Evolutionary conservation across 805 yeast species (phyloP).

Genomic region (Blastobotrys chiropterorum): DNA sequence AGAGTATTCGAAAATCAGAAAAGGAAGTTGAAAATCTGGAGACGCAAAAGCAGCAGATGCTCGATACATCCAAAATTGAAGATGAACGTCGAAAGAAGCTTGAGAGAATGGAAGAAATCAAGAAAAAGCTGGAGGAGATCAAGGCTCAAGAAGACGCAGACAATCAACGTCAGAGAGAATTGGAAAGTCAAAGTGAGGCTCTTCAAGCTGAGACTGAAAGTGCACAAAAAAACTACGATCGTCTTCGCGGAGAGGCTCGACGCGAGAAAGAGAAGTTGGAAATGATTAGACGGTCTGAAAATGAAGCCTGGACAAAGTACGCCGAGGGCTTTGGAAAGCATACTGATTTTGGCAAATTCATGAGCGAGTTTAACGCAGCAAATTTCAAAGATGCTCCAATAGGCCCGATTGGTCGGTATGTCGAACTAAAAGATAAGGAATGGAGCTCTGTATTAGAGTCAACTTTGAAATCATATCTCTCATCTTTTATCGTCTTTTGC

Average conservation of each 20-base stretch:
- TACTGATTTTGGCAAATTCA: not conserved
- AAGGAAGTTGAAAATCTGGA: constrained; percentile 7
- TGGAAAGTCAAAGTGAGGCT: constrained; percentile 11
- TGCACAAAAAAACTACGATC: not conserved
- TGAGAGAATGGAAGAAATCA: constrained; percentile 9
- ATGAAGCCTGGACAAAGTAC: constrained; percentile 3
- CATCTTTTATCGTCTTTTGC: constrained; percentile 62
- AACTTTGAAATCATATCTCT: constrained; percentile 43
- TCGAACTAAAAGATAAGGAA: constrained; percentile 48
- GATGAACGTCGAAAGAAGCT: constrained; percentile 2
- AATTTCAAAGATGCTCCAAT: constrained; percentile 49
- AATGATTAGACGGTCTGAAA: not conserved
- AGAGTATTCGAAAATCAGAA: not conserved
- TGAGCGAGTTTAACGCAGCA: constrained; percentile 31
- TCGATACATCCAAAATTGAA: not conserved
- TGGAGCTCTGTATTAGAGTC: constrained; percentile 63
- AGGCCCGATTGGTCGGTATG: constrained; percentile 72
- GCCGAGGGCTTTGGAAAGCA: constrained; percentile 1
- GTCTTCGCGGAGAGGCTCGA: not conserved
- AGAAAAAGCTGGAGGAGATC: constrained; percentile 16
- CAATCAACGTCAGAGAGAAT: not conserved
- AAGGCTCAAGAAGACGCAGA: not conserved
- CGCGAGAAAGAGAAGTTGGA: too few species aligned
- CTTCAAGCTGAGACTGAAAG: not conserved
- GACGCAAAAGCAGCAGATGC: not conserved